Evolutionary conservation across 495 filamentous ascomycete species (phyloP).

Genomic region (Penicillium dipodomyicola): DNA sequence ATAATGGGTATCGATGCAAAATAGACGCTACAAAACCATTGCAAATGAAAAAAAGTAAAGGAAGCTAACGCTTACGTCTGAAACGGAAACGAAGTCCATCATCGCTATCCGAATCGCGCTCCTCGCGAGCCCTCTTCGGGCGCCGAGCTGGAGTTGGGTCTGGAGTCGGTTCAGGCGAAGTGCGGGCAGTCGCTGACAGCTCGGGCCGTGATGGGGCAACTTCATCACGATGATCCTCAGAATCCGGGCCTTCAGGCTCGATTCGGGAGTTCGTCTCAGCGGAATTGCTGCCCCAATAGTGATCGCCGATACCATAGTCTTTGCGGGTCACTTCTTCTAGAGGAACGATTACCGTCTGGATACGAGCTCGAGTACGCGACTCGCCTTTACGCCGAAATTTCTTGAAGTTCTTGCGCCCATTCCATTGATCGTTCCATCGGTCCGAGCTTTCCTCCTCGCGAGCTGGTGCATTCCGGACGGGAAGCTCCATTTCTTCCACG

Average conservation of each 20-base stretch:
- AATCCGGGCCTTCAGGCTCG: constrained; percentile 23
- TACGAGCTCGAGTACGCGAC: constrained; percentile 41
- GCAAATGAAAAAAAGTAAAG: constrained; percentile 1
- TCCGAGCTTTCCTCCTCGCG: constrained; percentile 48
- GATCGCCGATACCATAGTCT: constrained; percentile 80
- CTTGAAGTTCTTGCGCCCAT: constrained; percentile 96
- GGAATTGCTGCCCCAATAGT: constrained; percentile 62
- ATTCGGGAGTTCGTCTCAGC: constrained; percentile 21
- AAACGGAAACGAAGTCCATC: constrained; percentile 60
- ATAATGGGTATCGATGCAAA: constrained; percentile 23
- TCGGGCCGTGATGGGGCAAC: constrained; percentile 12
- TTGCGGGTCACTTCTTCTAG: constrained; percentile 78
- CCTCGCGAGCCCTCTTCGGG: constrained; percentile 46
- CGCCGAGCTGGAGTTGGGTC: constrained; percentile 23
- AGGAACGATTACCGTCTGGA: constrained; percentile 66
- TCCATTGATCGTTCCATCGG: constrained; percentile 90
- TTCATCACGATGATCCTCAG: constrained; percentile 5
- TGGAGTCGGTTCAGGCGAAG: constrained; percentile 16
- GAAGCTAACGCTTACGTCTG: constrained; percentile 45
- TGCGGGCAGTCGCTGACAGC: constrained; percentile 9
- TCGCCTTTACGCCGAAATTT: constrained; percentile 68
- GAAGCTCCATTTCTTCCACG: constrained; percentile 75
- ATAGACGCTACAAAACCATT: constrained; percentile 11
- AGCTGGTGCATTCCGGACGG: constrained; percentile 18
- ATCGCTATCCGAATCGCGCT: constrained; percentile 43